Conservation (phyloP, 176 grass and related monocot species). For the Oryza coarctata region DNA sequence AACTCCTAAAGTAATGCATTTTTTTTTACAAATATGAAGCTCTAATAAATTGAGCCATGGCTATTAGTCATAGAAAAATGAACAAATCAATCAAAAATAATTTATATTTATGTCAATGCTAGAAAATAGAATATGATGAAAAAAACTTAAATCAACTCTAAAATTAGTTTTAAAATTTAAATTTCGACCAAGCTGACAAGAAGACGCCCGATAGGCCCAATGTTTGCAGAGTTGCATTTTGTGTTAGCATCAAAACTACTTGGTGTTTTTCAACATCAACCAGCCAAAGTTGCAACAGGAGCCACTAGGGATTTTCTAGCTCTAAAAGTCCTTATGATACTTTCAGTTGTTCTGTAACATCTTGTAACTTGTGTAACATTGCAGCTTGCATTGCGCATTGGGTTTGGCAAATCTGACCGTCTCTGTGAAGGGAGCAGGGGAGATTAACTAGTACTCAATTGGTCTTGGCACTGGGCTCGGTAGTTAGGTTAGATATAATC, state of each 20-base stretch:
- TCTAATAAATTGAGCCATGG: no score
- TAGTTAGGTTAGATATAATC: neutral
- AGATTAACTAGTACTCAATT: neutral
- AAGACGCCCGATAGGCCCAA: no score
- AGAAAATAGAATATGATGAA: no score
- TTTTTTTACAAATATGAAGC: no score
- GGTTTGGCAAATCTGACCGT: neutral
- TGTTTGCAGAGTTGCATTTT: no score
- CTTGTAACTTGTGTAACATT: constrained; percentile 20
- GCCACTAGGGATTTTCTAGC: neutral
- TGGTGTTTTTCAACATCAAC: neutral
- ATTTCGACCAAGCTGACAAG: no score
- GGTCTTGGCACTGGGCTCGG: neutral
- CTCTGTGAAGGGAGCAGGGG: neutral
- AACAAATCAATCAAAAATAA: no score
- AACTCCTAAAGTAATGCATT: no score
- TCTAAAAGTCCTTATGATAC: neutral
- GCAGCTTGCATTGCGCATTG: neutral
- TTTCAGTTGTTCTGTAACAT: neutral
- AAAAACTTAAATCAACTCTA: no score
- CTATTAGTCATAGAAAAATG: no score
- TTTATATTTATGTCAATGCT: no score
- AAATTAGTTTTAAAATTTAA: no score
- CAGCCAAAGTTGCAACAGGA: neutral
- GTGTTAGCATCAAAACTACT: neutral